Conservation (phyloP, 768 basidiomycete genomes). For the Mrakia blollopis region DNA sequence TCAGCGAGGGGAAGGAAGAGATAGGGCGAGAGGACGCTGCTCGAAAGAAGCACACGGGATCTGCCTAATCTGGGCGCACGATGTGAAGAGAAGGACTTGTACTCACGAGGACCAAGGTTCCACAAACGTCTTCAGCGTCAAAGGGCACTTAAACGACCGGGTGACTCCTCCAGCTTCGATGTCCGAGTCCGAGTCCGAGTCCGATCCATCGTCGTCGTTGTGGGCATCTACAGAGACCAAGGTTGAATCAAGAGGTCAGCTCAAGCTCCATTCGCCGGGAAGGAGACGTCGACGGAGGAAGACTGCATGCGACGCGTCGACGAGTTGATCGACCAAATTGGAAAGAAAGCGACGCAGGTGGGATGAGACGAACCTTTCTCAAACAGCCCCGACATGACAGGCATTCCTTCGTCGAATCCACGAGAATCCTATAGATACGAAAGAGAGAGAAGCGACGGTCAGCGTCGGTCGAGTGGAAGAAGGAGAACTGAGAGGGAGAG, state of each 20-base stretch:
- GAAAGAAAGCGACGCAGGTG: not conserved
- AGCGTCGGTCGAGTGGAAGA: not conserved
- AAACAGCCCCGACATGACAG: not conserved
- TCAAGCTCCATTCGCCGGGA: not conserved
- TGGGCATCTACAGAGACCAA: not conserved
- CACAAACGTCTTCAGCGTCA: not conserved
- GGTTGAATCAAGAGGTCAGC: not conserved
- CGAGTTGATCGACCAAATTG: no score
- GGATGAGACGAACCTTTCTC: not conserved
- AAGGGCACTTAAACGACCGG: conserved; percentile 1
- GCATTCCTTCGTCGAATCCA: not conserved
- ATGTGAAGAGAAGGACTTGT: no score
- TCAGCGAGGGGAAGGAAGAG: not conserved
- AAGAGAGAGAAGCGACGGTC: not conserved
- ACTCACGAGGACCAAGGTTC: conserved; percentile 12
- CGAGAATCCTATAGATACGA: not conserved
- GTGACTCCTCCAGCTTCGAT: not conserved
- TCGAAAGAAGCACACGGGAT: no score
- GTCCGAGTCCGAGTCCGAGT: conserved; percentile 17
- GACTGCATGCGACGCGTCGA: not conserved
- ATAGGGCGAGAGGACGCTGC: not conserved
- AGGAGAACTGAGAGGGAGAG: not conserved
- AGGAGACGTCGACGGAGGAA: not conserved
- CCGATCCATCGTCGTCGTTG: not conserved
- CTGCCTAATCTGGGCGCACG: no score